Conservation (phyloP, 768 basidiomycete genomes). For the Candolleomyces eurysporus region DNA sequence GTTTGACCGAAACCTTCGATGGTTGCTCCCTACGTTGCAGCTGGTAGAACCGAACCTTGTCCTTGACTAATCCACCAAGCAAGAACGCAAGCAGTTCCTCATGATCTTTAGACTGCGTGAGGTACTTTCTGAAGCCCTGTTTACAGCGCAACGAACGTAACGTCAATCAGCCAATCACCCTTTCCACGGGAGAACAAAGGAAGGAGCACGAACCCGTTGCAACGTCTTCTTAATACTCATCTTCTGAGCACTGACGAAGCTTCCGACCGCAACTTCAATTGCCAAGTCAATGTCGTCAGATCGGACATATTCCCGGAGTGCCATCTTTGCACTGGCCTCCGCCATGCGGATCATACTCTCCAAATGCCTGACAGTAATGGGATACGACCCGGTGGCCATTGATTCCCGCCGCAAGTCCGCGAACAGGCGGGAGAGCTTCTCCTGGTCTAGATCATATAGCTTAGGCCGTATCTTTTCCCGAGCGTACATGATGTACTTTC, state of each 20-base stretch:
- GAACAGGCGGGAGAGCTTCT: constrained; percentile 92
- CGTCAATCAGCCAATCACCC: background rate
- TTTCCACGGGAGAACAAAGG: background rate
- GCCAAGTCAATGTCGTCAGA: constrained; percentile 96
- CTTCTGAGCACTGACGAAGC: constrained; percentile 96
- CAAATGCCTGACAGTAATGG: constrained; percentile 95
- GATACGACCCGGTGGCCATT: constrained; percentile 95
- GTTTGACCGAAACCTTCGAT: constrained; percentile 68
- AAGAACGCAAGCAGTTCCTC: constrained; percentile 95
- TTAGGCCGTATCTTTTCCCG: constrained; percentile 91
- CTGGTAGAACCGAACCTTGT: constrained; percentile 83
- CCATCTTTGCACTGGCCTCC: constrained; percentile 98
- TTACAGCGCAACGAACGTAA: constrained; percentile 7
- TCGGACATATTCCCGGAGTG: constrained; percentile 92
- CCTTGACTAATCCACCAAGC: constrained; percentile 90
- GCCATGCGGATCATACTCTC: constrained; percentile 99
- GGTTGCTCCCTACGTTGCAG: constrained; percentile 77
- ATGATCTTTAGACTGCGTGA: constrained; percentile 93
- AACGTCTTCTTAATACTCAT: constrained; percentile 98
- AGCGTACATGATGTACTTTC: constrained; percentile 99
- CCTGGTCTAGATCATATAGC: constrained; percentile 91
- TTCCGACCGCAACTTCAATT: constrained; percentile 91
- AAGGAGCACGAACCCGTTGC: constrained; percentile 67
- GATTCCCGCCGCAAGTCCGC: constrained; percentile 95
- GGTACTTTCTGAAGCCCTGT: constrained; percentile 95